Evolutionary conservation across 1,284 basidiomycete genomes (phyloP).

Genomic region (Fistulina hepatica): DNA sequence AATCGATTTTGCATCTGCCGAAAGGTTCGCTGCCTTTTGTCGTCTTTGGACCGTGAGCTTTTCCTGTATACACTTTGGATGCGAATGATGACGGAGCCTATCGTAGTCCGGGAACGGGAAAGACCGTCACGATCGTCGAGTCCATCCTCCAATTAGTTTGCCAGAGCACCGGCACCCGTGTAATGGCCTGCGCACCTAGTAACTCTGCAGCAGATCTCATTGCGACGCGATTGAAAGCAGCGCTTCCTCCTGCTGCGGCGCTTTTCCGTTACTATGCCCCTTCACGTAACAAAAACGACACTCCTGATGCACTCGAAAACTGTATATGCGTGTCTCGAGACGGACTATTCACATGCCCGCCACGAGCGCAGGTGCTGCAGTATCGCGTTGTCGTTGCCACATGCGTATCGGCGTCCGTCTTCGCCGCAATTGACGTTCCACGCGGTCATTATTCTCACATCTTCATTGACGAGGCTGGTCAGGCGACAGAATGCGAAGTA

Average conservation of each 20-base stretch:
- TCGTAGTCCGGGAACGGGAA: constrained; percentile 52
- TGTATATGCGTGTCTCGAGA: constrained; percentile 31
- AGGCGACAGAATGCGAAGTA: constrained; percentile 50
- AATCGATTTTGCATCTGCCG: constrained; percentile 34
- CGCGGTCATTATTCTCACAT: constrained; percentile 51
- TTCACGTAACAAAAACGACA: constrained; percentile 34
- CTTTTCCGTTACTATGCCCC: constrained; percentile 59
- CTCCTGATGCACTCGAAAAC: constrained; percentile 31
- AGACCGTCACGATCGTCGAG: constrained; percentile 59
- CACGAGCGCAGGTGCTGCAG: constrained; percentile 27
- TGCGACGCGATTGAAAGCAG: constrained; percentile 34
- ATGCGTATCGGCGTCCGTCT: constrained; percentile 47
- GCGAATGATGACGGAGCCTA: constrained; percentile 1
- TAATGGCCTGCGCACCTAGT: constrained; percentile 56
- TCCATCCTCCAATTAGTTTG: constrained; percentile 46
- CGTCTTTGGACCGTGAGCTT: constrained; percentile 55
- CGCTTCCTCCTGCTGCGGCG: constrained; percentile 23
- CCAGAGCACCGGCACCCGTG: constrained; percentile 30
- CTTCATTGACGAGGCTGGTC: constrained; percentile 59
- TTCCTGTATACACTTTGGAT: background rate
- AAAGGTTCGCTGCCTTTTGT: constrained; percentile 45
- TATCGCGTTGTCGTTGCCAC: constrained; percentile 52
- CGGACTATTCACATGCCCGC: constrained; percentile 38
- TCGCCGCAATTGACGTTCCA: constrained; percentile 42
- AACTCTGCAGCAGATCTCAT: constrained; percentile 55